Evolutionary conservation across 2,329 filamentous ascomycete species (phyloP), one percentile per base, ranked within the genome.

Genomic region (Gliomastix tumulicola): DNA sequence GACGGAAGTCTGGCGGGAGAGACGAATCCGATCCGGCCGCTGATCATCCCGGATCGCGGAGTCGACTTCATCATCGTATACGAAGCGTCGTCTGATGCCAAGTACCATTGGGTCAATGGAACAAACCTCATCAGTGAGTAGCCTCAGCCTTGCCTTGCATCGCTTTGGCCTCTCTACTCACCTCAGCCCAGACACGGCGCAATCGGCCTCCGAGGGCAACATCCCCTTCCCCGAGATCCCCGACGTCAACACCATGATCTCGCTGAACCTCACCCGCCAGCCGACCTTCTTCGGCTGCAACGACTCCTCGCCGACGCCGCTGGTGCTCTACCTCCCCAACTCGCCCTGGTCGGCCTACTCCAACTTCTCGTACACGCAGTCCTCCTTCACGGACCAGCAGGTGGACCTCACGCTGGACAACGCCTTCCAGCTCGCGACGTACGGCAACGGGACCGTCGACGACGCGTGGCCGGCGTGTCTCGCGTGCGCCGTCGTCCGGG

Each of bases 371-470:
- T 54, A 48, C 33, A 36, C 27, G 0, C 41, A 50, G 4, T 28
- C 39, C 2, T 44, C 46, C 7, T 55, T 55, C 38, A 53, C 50
- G 2, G 19, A 46, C 1, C 36, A 42, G 3, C 45, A 54, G 38
- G 40, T 54, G 4, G 41, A 51, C 15, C 35, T 45, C 16, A 45
- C 44, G 5, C 31, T 49, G 12, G 49, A 50, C 0, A 95, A 95
- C 59, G 88, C 85, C 5, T 89, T 84, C 62, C 74, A 90, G 49
- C 72, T 80, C 6, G 88, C 76, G 1, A 94, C 88, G 0, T 80
- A 82, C 63, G 88, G 74, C 19, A 94, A 94, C 54, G 76, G 72
- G 18, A 87, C 84, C 0, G 48, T 81, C 2, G 81, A 90, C 52
- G 46, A 57, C 2, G 57, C 79, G 27, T 95, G 88, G 88, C 70